phyloP scores from a whole-genome alignment of 106 monocot genomes.

The Acorus calamus region DNA sequence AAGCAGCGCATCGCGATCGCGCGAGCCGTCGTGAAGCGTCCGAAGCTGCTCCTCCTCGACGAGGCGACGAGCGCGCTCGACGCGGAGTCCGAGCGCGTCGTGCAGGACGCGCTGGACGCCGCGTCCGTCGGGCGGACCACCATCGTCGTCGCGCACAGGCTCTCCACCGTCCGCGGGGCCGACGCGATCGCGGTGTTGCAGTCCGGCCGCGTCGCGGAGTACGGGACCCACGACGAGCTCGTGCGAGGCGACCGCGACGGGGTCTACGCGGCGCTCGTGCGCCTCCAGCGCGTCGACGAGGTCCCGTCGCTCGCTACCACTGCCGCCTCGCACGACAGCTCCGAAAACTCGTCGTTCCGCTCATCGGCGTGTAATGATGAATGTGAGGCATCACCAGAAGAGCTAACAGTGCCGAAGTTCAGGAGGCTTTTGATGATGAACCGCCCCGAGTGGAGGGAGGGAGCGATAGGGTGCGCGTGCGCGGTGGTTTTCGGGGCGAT shows the following conservation, averaged over 20 bases:
- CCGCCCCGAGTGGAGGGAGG: slow-evolving; percentile 50
- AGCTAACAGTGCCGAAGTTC: slow-evolving; percentile 26
- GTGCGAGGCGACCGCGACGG: slow-evolving; percentile 16
- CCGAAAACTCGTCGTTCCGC: slow-evolving; percentile 9
- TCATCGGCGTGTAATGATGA: neutral
- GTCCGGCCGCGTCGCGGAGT: slow-evolving; percentile 29
- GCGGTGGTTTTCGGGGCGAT: slow-evolving; percentile 29
- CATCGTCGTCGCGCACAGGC: slow-evolving; percentile 53
- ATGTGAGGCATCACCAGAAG: neutral
- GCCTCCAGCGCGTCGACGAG: slow-evolving; percentile 14
- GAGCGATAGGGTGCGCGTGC: slow-evolving; percentile 14
- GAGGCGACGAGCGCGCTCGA: slow-evolving; percentile 62
- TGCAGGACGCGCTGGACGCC: slow-evolving; percentile 44
- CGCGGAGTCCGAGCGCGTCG: slow-evolving; percentile 42
- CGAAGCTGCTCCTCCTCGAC: slow-evolving; percentile 47
- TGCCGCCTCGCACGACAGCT: slow-evolving; percentile 1
- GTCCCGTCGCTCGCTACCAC: neutral
- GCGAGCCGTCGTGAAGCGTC: slow-evolving; percentile 32
- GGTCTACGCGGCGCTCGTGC: slow-evolving; percentile 33
- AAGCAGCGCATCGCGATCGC: slow-evolving; percentile 59
- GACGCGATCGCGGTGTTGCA: slow-evolving; percentile 38
- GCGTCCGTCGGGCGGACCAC: slow-evolving; percentile 49
- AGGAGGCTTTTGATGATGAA: slow-evolving; percentile 32
- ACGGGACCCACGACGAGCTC: slow-evolving; percentile 37
- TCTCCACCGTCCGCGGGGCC: slow-evolving; percentile 48